Conservation (phyloP, 176 grass and related monocot genomes). For the Rhynchospora tenuis region DNA sequence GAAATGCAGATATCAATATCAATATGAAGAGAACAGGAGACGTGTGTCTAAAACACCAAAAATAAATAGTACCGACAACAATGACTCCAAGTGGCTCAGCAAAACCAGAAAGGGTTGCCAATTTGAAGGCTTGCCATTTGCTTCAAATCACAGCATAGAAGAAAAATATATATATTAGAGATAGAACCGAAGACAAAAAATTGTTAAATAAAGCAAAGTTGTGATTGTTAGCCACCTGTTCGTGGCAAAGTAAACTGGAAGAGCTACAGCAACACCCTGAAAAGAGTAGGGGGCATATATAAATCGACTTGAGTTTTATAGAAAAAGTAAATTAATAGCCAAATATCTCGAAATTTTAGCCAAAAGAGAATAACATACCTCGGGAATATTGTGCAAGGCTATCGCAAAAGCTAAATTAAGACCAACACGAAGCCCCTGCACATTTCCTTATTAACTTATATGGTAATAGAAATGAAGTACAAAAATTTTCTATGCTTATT, state of each 20-base stretch:
- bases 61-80: conserved; percentile 59
- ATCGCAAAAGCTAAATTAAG: conserved; percentile 92
- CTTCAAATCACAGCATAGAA: conserved; percentile 36
- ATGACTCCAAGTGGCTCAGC: conserved; percentile 83
- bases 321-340: background rate
- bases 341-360: background rate
- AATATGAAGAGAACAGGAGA: background rate
- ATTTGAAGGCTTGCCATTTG: conserved; percentile 79
- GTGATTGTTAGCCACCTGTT: conserved; percentile 53
- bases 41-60: background rate
- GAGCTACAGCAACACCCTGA: conserved; percentile 96
- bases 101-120: conserved; percentile 65
- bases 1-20: background rate
- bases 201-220: conserved; percentile 11
- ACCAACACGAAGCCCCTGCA: conserved; percentile 88
- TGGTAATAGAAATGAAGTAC: conserved; percentile 23
- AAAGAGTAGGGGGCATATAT: background rate
- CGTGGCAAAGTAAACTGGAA: conserved; percentile 96
- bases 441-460: conserved; percentile 13
- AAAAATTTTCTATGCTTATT: conserved; percentile 10
- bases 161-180: conserved; percentile 2
- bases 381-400: conserved; percentile 98
- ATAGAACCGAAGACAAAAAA: background rate
- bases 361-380: conserved; percentile 37
- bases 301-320: conserved; percentile 14